phyloP scores from a whole-genome alignment of 768 basidiomycete species.

The Pisolithus tinctorius region DNA sequence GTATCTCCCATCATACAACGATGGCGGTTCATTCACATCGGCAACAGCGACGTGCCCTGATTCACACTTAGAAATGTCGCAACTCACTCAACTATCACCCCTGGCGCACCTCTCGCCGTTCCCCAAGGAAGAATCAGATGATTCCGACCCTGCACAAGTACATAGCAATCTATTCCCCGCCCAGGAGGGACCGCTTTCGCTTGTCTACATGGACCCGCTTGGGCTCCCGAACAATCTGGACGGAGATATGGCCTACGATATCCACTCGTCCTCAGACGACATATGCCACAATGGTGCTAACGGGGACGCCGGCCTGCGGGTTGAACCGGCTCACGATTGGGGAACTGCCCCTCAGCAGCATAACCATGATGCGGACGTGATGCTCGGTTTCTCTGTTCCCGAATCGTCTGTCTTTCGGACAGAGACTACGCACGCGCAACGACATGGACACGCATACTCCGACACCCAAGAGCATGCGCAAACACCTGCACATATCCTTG shows the following conservation, averaged over 20 bases:
- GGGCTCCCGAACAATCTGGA: slow-evolving; percentile 17
- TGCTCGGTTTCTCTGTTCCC: background rate
- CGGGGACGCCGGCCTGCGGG: background rate
- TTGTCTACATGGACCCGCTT: slow-evolving; percentile 18
- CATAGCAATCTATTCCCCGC: slow-evolving; percentile 8
- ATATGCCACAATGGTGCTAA: slow-evolving; percentile 15
- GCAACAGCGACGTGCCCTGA: slow-evolving; percentile 7
- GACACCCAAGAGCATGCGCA: background rate
- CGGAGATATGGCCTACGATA: slow-evolving; percentile 10
- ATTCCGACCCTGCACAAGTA: slow-evolving; percentile 7
- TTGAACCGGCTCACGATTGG: background rate
- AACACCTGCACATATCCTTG: background rate
- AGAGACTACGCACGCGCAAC: background rate
- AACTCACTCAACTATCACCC: slow-evolving; percentile 15
- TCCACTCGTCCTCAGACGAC: slow-evolving; percentile 2
- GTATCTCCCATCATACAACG: slow-evolving; percentile 2
- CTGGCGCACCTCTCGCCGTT: slow-evolving; percentile 13
- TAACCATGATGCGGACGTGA: background rate
- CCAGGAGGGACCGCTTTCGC: slow-evolving; percentile 16
- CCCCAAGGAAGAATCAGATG: slow-evolving; percentile 7
- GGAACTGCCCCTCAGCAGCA: background rate
- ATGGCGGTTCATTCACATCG: background rate
- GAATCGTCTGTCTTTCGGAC: background rate
- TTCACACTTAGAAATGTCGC: slow-evolving; percentile 12
- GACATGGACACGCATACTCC: background rate